phyloP scores from a whole-genome alignment of 805 yeast genomes.

The Zygosaccharomyces pseudorouxii region DNA sequence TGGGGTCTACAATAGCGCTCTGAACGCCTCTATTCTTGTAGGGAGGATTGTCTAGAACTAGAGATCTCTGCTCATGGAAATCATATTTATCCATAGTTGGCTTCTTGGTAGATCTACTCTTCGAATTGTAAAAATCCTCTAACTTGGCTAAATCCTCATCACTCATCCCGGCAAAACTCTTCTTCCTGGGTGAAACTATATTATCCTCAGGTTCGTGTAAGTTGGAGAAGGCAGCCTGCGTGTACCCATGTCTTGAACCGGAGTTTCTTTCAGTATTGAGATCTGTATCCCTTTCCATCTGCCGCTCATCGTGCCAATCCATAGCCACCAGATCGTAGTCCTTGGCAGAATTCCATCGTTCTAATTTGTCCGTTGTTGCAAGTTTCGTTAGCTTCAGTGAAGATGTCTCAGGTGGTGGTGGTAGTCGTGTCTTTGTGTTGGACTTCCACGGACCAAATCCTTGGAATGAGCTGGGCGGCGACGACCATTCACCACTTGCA shows the following conservation, averaged over 20 bases:
- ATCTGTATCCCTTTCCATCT: conserved; percentile 21
- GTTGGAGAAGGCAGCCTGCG: conserved; percentile 33
- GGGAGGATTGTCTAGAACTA: conserved; percentile 15
- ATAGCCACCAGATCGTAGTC: conserved; percentile 26
- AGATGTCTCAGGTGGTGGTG: conserved; percentile 28
- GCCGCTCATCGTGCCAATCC: conserved; percentile 20
- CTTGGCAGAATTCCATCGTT: conserved; percentile 7
- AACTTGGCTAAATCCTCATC: conserved; percentile 30
- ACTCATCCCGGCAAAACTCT: conserved; percentile 34
- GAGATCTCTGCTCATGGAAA: conserved; percentile 28
- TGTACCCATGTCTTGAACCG: conserved; percentile 29
- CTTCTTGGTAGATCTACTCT: conserved; percentile 24
- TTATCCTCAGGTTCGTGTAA: conserved; percentile 35
- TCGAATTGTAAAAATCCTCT: conserved; percentile 27
- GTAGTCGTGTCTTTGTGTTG: conserved; percentile 13
- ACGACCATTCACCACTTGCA: conserved; percentile 1
- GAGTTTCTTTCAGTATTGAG: conserved; percentile 32
- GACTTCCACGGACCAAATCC: not conserved
- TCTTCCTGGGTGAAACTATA: conserved; percentile 16
- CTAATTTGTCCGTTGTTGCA: conserved; percentile 15
- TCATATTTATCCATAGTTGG: conserved; percentile 28
- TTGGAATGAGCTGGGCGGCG: not conserved
- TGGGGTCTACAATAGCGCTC: conserved; percentile 17
- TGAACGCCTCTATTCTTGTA: conserved; percentile 9
- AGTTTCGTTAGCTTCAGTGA: conserved; percentile 13